Evolutionary conservation across 2,329 filamentous ascomycete species (phyloP).

Genomic region (Penicillium sp.): DNA sequence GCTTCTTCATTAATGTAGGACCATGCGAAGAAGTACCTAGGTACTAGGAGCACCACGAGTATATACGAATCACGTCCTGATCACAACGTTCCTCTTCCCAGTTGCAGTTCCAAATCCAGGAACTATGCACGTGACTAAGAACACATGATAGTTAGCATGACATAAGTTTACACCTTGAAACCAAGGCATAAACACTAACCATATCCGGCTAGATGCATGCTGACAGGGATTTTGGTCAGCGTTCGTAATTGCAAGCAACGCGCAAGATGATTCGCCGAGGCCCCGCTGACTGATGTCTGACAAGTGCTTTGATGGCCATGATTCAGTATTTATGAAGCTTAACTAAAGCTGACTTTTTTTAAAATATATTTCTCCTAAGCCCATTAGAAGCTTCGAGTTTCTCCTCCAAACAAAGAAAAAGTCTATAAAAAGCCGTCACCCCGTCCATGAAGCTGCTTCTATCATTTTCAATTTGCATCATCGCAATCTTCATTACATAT

Average conservation of each 20-base stretch:
- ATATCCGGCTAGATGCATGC: slow-evolving; percentile 20
- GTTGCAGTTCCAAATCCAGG: background rate
- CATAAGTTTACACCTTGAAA: background rate
- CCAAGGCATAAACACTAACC: background rate
- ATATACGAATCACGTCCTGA: too few species aligned
- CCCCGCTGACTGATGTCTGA: slow-evolving; percentile 31
- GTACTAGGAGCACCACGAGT: too few species aligned
- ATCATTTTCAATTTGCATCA: slow-evolving; percentile 43
- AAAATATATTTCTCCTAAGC: slow-evolving; percentile 5
- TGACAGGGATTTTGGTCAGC: slow-evolving; percentile 32
- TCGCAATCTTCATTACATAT: slow-evolving; percentile 37
- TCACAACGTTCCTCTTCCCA: too few species aligned
- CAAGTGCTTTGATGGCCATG: slow-evolving; percentile 11
- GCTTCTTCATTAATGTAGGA: too few species aligned
- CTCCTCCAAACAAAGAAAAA: too few species aligned
- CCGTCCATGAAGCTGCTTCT: slow-evolving; percentile 41
- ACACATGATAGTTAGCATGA: too few species aligned
- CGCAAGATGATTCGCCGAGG: slow-evolving; percentile 10
- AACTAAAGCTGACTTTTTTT: slow-evolving; percentile 33
- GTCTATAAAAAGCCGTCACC: slow-evolving; percentile 37
- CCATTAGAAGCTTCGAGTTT: slow-evolving; percentile 23
- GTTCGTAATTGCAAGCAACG: slow-evolving; percentile 16
- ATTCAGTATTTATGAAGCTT: slow-evolving; percentile 27
- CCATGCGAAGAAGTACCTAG: too few species aligned
- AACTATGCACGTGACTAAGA: background rate